Evolutionary conservation across 768 basidiomycete species (phyloP), one percentile per base, ranked within the genome.

Genomic region (Candolleomyces aberdarensis): DNA sequence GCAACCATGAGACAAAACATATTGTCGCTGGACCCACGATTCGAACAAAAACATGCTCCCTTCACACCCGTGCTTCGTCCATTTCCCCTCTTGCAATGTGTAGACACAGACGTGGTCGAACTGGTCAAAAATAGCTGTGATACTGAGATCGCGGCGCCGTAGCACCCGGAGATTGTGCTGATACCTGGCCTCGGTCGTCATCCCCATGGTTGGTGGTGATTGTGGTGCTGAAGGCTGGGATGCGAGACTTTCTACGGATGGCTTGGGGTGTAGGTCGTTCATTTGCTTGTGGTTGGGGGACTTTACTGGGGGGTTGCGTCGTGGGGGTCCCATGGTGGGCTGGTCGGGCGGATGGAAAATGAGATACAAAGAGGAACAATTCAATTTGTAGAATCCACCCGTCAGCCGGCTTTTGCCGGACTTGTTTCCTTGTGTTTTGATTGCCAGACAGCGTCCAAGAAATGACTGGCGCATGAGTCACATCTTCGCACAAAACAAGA

Each of bases 11-110:
- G 62, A 58, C 41, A 32, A 46, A 5, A 39, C 29, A 48, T 51
- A 50, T 47, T 3, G 15, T 44, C 15, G 44, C 41, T 62, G 58
- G 58, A 78, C 84, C 65, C 65, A 92, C 91, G 91, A 80, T 76
- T 94, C 91, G 67, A 89, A 92, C 65, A 94, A 77, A 75, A 94
- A 94, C 86, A 94, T 91, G 74, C 84, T 88, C n/a, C 92, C 92
- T 71, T 94, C 92, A 69, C 74, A 89, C 47, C 91, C 91, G 62
- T 88, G 84, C 72, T 92, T 92, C 72, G 86, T 85, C 92, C 92
- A 94, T 69, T 85, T 87, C 66, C 81, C 74, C 7, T 78, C 88
- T 65, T 90, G 86, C 69, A 86, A 82, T 69, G 89, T 86, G 66
- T 92, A 92, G 57, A 92, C 78, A 75, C 91, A 91, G 58, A 92